Base-by-base conservation (phyloP, 257 asterid species). In the Thymus mandschuricus region DNA sequence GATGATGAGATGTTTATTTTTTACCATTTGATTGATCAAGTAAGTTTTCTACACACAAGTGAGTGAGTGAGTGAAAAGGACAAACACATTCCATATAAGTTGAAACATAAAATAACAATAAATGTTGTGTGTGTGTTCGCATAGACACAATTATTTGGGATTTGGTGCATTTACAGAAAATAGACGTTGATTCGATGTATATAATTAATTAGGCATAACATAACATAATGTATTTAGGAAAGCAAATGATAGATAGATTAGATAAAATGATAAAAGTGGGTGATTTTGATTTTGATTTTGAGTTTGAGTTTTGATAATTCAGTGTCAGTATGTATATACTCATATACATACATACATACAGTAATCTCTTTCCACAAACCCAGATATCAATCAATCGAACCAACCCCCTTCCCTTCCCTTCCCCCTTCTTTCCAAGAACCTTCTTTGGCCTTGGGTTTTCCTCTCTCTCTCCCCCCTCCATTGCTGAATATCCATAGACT, bases 381-480 rank as follows among this genome's bases (percentile, higher is more conserved):
- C 52, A 49, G 52, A 61, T 28, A 71, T 48, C 60, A 21, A 9
- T 45, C 13, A 21, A 21, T 38, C 7, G 4, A 34, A 34, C 38
- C 21, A 21, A 21, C 28, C 58, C 55, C 27, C 49, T 13, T 33
- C 38, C 27, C 64, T n/a, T 28, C 66, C 46, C 27, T n/a, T 41
- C 69, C 60, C 41, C 54, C 64, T 46, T 52, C 56, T 73, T 76
- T 76, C 81, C 70, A 31, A 76, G 77, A 76, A 76, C 59, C 74
- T 71, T 76, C 77, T 15, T 57, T 59, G 21, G 55, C 38, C 63
- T 28, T 43, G 61, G 8, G 51, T 34, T 41, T 57, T 46, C 38
- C 64, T 59, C 15, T 21, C 10, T 57, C 43, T 30, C 61, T 10
- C 67, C 10, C 31, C 43, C 69, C 79, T 38, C 64, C 75, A 40